Evolutionary conservation across 352 stramenopile genomes (phyloP).

Genomic region (Phytophthora europaea): DNA sequence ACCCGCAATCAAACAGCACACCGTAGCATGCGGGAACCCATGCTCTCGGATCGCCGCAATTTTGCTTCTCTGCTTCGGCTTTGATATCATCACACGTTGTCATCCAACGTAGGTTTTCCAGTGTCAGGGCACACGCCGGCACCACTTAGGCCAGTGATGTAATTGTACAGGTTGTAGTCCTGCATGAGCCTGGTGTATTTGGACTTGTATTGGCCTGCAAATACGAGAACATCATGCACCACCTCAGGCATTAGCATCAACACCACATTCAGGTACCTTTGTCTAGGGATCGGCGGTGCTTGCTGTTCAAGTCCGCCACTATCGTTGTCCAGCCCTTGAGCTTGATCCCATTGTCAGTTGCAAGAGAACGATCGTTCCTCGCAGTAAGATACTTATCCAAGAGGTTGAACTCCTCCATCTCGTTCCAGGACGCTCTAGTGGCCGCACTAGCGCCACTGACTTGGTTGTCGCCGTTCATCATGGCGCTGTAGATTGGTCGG

Average conservation of each 20-base stretch:
- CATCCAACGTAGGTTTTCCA: constrained; percentile 7
- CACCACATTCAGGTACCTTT: background rate
- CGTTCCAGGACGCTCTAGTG: constrained; percentile 4
- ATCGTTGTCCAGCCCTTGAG: background rate
- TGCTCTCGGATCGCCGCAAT: background rate
- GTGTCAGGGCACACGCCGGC: constrained; percentile 10
- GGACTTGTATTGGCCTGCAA: constrained; percentile 20
- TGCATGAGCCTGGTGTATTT: constrained; percentile 14
- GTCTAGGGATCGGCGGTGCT: background rate
- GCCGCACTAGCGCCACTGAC: background rate
- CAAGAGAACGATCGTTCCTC: background rate
- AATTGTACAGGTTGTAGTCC: constrained; percentile 17
- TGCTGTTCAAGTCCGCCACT: background rate
- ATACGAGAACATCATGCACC: background rate
- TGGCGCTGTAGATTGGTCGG: background rate
- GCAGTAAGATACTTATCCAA: constrained; percentile 14
- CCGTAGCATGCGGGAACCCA: background rate
- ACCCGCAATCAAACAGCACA: background rate
- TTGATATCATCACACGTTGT: constrained; percentile 7
- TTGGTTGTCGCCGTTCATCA: background rate
- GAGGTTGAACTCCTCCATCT: constrained; percentile 20
- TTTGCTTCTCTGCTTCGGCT: constrained; percentile 7
- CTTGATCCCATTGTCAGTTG: constrained; percentile 12
- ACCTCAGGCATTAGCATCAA: background rate
- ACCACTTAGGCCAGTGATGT: constrained; percentile 12